Percentiles rank a stretch among this genome's conserved stretches.
Evolutionary conservation across 2,329 filamentous ascomycete species (phyloP).

Genomic region (Rhexocercosporidium sp.): DNA sequence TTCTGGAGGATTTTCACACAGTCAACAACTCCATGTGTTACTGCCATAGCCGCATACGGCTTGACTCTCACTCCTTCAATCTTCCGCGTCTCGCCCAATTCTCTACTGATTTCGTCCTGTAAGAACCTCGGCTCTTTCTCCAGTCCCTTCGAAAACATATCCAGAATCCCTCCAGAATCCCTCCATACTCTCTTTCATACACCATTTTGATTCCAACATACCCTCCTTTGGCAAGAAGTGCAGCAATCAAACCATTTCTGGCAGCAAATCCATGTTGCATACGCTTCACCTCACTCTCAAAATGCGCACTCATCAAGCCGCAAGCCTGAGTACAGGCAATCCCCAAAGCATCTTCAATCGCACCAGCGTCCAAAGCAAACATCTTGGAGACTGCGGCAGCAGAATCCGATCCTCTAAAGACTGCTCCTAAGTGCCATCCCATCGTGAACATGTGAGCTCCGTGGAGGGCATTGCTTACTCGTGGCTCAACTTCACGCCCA

Average conservation of each 20-base stretch:
- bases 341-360: slow-evolving; percentile 32
- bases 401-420: slow-evolving; percentile 30
- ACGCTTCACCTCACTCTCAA: slow-evolving; percentile 49
- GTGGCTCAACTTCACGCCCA: slow-evolving; percentile 49
- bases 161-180: slow-evolving; percentile 49
- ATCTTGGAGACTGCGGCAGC: slow-evolving; percentile 20
- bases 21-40: slow-evolving; percentile 45
- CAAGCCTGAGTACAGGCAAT: slow-evolving; percentile 35
- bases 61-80: slow-evolving; percentile 45
- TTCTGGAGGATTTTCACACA: slow-evolving; percentile 42
- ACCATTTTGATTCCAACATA: slow-evolving; percentile 51
- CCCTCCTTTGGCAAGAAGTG: slow-evolving; percentile 45
- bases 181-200: slow-evolving; percentile 49
- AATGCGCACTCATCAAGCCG: slow-evolving; percentile 39
- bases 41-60: slow-evolving; percentile 46
- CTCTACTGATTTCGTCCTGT: slow-evolving; percentile 40
- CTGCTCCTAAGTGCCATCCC: slow-evolving; percentile 39
- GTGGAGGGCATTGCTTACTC: slow-evolving; percentile 46
- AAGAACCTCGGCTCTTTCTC: slow-evolving; percentile 38
- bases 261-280: slow-evolving; percentile 54
- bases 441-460: slow-evolving; percentile 46
- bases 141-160: slow-evolving; percentile 45
- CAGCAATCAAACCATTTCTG: slow-evolving; percentile 48
- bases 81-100: slow-evolving; percentile 46
- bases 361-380: background rate